Evolutionary conservation across 2,329 filamentous ascomycete species (phyloP), one percentile per base, ranked within the genome.

Genomic region (Botrytis porri): DNA sequence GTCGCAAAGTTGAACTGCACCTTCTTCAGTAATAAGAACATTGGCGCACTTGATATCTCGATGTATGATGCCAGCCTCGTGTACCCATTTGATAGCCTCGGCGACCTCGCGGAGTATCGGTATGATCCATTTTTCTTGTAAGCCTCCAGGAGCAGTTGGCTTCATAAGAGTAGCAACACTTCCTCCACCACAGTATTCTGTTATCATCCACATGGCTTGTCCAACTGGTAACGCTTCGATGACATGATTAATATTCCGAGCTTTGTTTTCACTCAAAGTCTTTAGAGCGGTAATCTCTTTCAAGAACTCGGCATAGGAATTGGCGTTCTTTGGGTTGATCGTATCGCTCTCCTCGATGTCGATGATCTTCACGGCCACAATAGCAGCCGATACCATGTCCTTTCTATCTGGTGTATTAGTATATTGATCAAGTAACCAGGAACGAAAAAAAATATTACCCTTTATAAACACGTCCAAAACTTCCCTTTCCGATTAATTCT

Each of bases 131-230:
- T 89, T 91, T 83, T 92, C 90, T 77, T 89, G 87, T n/a, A 92
- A 82, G 3, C 90, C 89, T 1, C 87, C 88, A 0, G 89, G 88
- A 4, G 86, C 85, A 1, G 88, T 91, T n/a, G 90, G 89, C 80
- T 87, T 88, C 89, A 91, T 90, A 83, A 88, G 87, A 75, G 87
- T 95, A 76, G 88, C 91, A 81, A 97, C 91, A 81, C 93, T 96
- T 66, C 93, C 93, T 75, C 93, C 93, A 9, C 92, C 92, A 78
- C 93, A 95, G 81, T 95, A 94, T 82, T 96, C 93, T 74, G 92
- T 95, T 72, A 96, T 89, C 84, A 96, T 93, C 93, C 93, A 97
- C 84, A 97, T 90, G 74, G 93, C 89, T 77, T 92, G 90, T 60
- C 92, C 92, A 54, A 95, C 89, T 14, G 92, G 89, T 32, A 95